These are phyloP conservation scores for Pseudocercospora musae DNA, from an alignment of 2,329 filamentous ascomycete genomes.

Conservation along the genomic window DNA sequence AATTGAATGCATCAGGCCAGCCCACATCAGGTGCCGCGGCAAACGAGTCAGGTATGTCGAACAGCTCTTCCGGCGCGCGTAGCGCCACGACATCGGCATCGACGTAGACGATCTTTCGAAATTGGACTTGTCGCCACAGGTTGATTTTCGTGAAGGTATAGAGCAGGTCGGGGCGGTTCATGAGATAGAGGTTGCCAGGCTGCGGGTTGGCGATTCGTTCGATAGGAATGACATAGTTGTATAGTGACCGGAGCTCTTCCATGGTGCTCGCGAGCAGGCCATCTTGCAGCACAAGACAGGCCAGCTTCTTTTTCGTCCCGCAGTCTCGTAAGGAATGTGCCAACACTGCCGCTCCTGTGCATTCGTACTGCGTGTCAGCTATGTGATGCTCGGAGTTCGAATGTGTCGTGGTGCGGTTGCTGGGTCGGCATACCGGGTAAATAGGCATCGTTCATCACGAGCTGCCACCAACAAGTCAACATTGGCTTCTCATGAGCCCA, in stretches of 20 bases:
- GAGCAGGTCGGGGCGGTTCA: conserved; percentile 86
- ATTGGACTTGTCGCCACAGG: conserved; percentile 87
- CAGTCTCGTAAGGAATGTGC: conserved; percentile 92
- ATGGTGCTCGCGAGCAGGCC: conserved; percentile 72
- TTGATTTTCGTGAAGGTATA: conserved; percentile 96
- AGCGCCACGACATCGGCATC: conserved; percentile 93
- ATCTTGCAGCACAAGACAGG: conserved; percentile 77
- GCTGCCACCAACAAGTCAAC: too few relatives aligned
- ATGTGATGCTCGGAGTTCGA: not conserved
- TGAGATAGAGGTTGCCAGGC: conserved; percentile 80
- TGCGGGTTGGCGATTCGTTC: conserved; percentile 71
- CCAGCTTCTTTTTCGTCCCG: conserved; percentile 80
- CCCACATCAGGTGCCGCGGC: conserved; percentile 88
- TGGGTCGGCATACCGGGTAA: conserved; percentile 67
- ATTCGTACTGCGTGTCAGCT: not conserved
- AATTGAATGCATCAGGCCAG: conserved; percentile 98
- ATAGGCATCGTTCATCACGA: conserved; percentile 88
- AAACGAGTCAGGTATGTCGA: conserved; percentile 61
- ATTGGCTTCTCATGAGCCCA: not conserved
- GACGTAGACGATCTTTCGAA: conserved; percentile 87
- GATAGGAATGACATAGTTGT: conserved; percentile 85
- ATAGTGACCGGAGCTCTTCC: conserved; percentile 77
- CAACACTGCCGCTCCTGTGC: conserved; percentile 80
- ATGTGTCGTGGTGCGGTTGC: not conserved
- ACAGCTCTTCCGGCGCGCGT: conserved; percentile 87